Conservation (phyloP, 2,329 filamentous ascomycete species). For the Epichloe baconii region DNA sequence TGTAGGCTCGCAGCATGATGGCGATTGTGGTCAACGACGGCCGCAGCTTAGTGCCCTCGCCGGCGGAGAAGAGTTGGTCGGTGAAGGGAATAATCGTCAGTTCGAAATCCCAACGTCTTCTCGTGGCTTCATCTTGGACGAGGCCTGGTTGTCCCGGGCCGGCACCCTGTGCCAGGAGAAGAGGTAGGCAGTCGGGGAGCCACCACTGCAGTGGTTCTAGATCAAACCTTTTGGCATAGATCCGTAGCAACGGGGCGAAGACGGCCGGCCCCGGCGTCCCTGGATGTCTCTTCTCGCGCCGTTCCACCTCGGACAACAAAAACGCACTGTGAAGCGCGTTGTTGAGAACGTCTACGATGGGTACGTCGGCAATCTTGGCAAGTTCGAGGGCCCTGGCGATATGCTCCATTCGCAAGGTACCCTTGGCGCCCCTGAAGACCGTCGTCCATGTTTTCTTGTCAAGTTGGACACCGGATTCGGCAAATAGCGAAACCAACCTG, state of each 20-base stretch:
- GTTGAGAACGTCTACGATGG: constrained; percentile 22
- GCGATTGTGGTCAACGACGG: constrained; percentile 27
- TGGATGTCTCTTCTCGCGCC: constrained; percentile 14
- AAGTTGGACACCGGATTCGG: constrained; percentile 38
- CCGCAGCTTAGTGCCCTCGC: constrained; percentile 13
- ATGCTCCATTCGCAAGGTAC: constrained; percentile 35
- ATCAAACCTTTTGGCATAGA: constrained; percentile 36
- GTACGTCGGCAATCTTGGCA: constrained; percentile 35
- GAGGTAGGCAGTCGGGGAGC: constrained; percentile 22
- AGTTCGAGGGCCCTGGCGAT: constrained; percentile 29
- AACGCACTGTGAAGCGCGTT: constrained; percentile 36
- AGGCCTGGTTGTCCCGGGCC: constrained; percentile 6
- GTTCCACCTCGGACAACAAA: constrained; percentile 29
- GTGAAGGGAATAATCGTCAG: constrained; percentile 21
- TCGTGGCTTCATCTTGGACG: constrained; percentile 10
- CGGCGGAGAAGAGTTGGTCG: constrained; percentile 17
- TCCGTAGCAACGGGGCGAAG: constrained; percentile 34
- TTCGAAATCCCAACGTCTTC: constrained; percentile 17
- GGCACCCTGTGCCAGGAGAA: constrained; percentile 16
- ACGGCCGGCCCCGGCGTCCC: constrained; percentile 22
- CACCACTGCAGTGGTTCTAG: constrained; percentile 30
- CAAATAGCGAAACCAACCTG: constrained; percentile 19
- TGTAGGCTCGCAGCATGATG: constrained; percentile 35
- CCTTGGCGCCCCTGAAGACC: constrained; percentile 59
- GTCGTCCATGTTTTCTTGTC: constrained; percentile 56